phyloP scores from a whole-genome alignment of 768 basidiomycete genomes.

The Hericium coralloides region DNA sequence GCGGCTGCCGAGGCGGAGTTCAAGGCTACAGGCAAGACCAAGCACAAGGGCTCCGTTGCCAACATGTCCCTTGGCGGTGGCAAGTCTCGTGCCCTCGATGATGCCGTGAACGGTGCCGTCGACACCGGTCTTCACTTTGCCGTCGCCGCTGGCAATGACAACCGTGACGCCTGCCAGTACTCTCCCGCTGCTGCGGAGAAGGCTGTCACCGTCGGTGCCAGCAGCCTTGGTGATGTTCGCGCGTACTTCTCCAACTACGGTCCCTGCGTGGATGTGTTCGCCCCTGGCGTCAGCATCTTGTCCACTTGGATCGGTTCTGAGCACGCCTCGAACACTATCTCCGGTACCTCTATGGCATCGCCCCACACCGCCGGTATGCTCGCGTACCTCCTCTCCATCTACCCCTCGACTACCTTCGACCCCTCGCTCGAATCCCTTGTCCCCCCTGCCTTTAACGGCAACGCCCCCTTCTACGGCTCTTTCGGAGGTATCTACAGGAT shows the following conservation, averaged over 20 bases:
- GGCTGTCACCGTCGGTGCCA: slow-evolving; percentile 92
- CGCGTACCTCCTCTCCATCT: slow-evolving; percentile 84
- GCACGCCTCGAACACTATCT: slow-evolving; percentile 57
- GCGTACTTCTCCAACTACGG: slow-evolving; percentile 94
- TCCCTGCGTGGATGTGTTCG: slow-evolving; percentile 86
- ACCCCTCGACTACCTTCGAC: slow-evolving; percentile 55
- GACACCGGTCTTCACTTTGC: slow-evolving; percentile 86
- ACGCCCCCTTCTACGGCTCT: slow-evolving; percentile 26
- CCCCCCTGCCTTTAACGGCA: slow-evolving; percentile 24
- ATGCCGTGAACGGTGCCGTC: slow-evolving; percentile 80
- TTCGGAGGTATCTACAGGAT: slow-evolving; percentile 42
- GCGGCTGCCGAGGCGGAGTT: slow-evolving; percentile 55
- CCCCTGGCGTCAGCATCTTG: slow-evolving; percentile 80
- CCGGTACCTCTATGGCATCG: slow-evolving; percentile 89
- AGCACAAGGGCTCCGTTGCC: slow-evolving; percentile 89
- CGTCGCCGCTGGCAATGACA: slow-evolving; percentile 89
- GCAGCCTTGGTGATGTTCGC: slow-evolving; percentile 70
- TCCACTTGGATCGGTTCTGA: slow-evolving; percentile 69
- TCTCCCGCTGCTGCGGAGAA: slow-evolving; percentile 87
- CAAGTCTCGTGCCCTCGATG: slow-evolving; percentile 78
- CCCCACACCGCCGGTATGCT: slow-evolving; percentile 82
- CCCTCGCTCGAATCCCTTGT: slow-evolving; percentile 31
- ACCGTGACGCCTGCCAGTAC: slow-evolving; percentile 84
- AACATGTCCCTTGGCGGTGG: slow-evolving; percentile 99
- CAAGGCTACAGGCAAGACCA: slow-evolving; percentile 64